Base-by-base conservation (phyloP, 352 stramenopile species). In the Phytopythium mirpurense region DNA sequence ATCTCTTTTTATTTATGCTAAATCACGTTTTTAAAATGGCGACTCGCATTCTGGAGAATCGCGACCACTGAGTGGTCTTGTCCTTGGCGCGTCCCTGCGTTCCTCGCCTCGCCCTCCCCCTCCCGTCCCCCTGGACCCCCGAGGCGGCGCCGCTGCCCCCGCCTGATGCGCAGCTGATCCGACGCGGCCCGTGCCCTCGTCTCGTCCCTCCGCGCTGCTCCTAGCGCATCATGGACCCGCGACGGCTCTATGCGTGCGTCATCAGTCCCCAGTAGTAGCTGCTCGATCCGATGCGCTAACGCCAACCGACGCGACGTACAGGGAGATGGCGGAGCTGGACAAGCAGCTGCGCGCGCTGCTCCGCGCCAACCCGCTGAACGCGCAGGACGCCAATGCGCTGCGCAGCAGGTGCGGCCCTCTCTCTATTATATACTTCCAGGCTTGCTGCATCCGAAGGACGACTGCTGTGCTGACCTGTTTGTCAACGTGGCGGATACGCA, bases 341-440 rank as follows among this genome's bases (percentile, higher is more conserved):
- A 85, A 79, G 65, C 72, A 89, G 51, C 62, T 91, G 27, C 76
- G 78, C n/a, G 81, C 88, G 56, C 61, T 87, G 31, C 34, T 91
- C 49, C 81, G 76, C 23, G 63, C 74, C 32, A 85, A 86, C 45
- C 81, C 81, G 32, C 62, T 83, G 12, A 84, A 89, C 51, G 59
- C 57, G 15, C 66, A 79, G 24, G 76, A 80, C 47, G 77, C 78
- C 29, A 86, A 89, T 52, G 69, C 63, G 16, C 54, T 89, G 27
- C 81, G 81, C 8, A 57, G 62, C 23, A 56, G 58, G 65, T 73
- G 49, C 26, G 65, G 46, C n/a, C 15, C 7, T 18, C 42, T 24
- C 8, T 3, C 18, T 5, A n/a, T n/a, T n/a, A n/a, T n/a, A n/a
- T n/a, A n/a, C n/a, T n/a, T n/a, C n/a, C n/a, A n/a, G 36, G 36